Conservation (phyloP, 306 rosid genomes). For the Ziziphus jujuba region DNA sequence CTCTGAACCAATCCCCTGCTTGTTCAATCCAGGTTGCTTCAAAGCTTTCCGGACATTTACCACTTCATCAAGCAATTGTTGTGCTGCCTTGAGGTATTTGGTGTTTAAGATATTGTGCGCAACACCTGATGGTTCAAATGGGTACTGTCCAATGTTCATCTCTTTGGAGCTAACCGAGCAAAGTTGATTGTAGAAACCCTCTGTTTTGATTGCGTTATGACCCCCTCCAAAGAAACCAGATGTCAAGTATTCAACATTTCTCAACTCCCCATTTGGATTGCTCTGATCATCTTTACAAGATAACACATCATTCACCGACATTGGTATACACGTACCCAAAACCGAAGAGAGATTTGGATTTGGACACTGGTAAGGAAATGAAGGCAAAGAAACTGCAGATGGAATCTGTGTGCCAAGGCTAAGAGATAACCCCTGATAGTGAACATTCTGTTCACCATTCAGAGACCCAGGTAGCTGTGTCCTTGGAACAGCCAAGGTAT, state of each 20-base stretch:
- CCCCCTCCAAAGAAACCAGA: conserved; percentile 43
- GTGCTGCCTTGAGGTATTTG: conserved; percentile 68
- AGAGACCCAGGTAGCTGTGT: conserved; percentile 37
- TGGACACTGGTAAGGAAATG: conserved; percentile 56
- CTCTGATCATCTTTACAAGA: conserved; percentile 44
- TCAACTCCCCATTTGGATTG: conserved; percentile 36
- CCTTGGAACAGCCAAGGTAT: conserved; percentile 30
- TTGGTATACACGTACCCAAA: conserved; percentile 37
- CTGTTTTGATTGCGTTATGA: conserved; percentile 38
- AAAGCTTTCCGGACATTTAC: conserved; percentile 70
- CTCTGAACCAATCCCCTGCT: conserved; percentile 42
- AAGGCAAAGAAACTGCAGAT: conserved; percentile 43
- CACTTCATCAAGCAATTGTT: conserved; percentile 79
- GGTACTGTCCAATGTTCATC: conserved; percentile 32
- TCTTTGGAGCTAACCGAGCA: conserved; percentile 36
- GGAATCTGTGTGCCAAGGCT: conserved; percentile 72
- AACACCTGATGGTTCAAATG: conserved; percentile 37
- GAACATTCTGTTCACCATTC: conserved; percentile 48
- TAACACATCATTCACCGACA: conserved; percentile 28
- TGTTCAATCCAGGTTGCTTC: conserved; percentile 55
- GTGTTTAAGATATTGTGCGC: conserved; percentile 38
- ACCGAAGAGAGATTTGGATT: conserved; percentile 41
- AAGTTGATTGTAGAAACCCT: conserved; percentile 47
- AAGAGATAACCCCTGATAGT: conserved; percentile 76
- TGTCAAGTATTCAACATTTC: conserved; percentile 48